Evolutionary conservation across 495 filamentous ascomycete species (phyloP).

Genomic region (Hypoxylon intermedium): DNA sequence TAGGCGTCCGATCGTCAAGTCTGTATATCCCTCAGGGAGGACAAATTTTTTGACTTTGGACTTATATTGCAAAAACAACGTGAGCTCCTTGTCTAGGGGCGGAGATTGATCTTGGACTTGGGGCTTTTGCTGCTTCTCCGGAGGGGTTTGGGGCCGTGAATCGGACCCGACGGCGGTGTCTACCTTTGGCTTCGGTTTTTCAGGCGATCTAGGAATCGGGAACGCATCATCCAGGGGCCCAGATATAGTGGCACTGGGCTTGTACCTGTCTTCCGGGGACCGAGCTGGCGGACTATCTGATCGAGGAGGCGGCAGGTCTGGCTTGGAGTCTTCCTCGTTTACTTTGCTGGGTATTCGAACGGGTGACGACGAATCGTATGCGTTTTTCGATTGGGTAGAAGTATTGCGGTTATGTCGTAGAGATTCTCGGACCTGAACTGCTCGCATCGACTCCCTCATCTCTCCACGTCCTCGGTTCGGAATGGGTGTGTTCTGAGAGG

Average conservation of each 20-base stretch:
- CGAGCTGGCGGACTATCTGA: slow-evolving; percentile 58
- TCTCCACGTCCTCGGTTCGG: slow-evolving; percentile 85
- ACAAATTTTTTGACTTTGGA: slow-evolving; percentile 97
- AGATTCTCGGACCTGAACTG: slow-evolving; percentile 80
- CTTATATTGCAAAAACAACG: slow-evolving; percentile 96
- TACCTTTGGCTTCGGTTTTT: slow-evolving; percentile 39
- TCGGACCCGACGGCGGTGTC: slow-evolving; percentile 30
- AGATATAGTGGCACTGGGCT: slow-evolving; percentile 60
- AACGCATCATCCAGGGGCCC: slow-evolving; percentile 51
- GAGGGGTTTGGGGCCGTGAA: slow-evolving; percentile 44
- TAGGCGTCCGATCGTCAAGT: slow-evolving; percentile 82
- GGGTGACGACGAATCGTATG: slow-evolving; percentile 63
- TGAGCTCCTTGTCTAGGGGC: slow-evolving; percentile 84
- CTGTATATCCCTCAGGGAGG: slow-evolving; percentile 79
- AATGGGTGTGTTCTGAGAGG: slow-evolving; percentile 82
- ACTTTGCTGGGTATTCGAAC: slow-evolving; percentile 68
- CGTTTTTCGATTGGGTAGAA: slow-evolving; percentile 51
- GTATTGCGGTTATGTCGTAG: slow-evolving; percentile 65
- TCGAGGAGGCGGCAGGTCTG: slow-evolving; percentile 48
- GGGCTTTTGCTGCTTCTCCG: slow-evolving; percentile 49
- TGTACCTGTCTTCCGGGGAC: slow-evolving; percentile 68
- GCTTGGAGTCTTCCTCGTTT: slow-evolving; percentile 63
- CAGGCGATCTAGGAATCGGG: slow-evolving; percentile 45
- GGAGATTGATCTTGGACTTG: slow-evolving; percentile 68
- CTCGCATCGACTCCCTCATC: slow-evolving; percentile 88